Evolutionary conservation across 2,329 filamentous ascomycete species (phyloP).

Genomic region (Dothideomycetes sp.): DNA sequence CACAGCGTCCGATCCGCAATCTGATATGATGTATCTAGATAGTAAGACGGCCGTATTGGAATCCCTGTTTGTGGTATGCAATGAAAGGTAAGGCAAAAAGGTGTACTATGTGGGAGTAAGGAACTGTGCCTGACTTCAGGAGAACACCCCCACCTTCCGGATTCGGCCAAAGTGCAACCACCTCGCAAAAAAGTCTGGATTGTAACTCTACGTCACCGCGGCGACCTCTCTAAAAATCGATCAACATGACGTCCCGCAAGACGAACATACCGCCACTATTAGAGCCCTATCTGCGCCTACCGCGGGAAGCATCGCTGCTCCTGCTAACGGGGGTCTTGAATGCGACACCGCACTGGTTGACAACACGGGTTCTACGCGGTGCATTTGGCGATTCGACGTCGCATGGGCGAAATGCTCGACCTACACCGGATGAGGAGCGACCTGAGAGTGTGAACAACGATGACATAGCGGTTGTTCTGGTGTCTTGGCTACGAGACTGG

Average conservation of each 20-base stretch:
- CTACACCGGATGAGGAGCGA: conserved; percentile 3
- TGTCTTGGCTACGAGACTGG: conserved; percentile 72
- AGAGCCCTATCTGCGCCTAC: conserved; percentile 51
- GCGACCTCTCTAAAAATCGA: no score
- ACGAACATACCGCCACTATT: conserved; percentile 47
- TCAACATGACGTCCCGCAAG: background rate
- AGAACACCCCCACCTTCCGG: no score
- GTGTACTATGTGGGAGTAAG: no score
- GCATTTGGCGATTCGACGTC: conserved; percentile 22
- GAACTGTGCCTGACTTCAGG: no score
- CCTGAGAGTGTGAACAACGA: conserved; percentile 9
- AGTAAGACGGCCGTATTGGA: no score
- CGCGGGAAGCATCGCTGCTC: conserved; percentile 47
- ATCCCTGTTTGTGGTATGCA: no score
- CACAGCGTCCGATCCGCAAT: no score
- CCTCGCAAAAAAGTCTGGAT: no score
- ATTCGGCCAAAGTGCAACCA: no score
- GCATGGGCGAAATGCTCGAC: background rate
- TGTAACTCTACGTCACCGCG: no score
- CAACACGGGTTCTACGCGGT: conserved; percentile 39
- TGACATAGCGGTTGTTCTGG: conserved; percentile 49
- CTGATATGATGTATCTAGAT: no score
- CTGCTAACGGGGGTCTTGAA: conserved; percentile 56
- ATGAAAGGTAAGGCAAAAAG: no score
- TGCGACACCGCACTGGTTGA: conserved; percentile 44